Percentiles rank a stretch among this genome's conserved stretches.
phyloP scores from a whole-genome alignment of 2,329 filamentous ascomycete genomes.

The Exophiala sp. region DNA sequence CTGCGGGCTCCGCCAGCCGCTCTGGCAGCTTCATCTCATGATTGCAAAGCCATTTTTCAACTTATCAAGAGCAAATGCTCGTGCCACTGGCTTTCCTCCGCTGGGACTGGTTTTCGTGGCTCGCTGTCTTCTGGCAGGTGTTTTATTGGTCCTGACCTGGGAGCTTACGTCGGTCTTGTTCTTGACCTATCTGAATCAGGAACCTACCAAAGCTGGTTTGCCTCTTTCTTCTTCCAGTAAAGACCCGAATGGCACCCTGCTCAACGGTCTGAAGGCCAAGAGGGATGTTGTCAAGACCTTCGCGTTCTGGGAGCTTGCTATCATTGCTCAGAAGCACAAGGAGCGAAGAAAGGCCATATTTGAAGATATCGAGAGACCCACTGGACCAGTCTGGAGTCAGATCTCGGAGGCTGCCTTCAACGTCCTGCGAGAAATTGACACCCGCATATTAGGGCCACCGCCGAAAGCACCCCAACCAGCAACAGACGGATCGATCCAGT shows the following conservation, averaged over 20 bases:
- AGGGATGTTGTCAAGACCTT: slow-evolving; percentile 73
- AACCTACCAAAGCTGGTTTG: slow-evolving; percentile 75
- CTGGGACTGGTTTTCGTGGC: slow-evolving; percentile 38
- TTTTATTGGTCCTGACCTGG: slow-evolving; percentile 67
- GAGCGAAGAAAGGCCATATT: slow-evolving; percentile 76
- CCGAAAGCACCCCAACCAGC: slow-evolving; percentile 30
- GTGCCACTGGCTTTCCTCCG: slow-evolving; percentile 51
- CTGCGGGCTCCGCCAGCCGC: slow-evolving; percentile 53
- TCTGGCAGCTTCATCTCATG: slow-evolving; percentile 65
- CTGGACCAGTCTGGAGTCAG: slow-evolving; percentile 75
- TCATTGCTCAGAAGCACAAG: slow-evolving; percentile 69
- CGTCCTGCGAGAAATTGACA: slow-evolving; percentile 61
- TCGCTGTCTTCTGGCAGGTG: slow-evolving; percentile 57
- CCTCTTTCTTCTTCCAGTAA: slow-evolving; percentile 79
- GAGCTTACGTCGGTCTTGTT: slow-evolving; percentile 70
- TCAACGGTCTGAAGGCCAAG: slow-evolving; percentile 77
- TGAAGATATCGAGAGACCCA: slow-evolving; percentile 76
- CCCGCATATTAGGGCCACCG: slow-evolving; percentile 52
- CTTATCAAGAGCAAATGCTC: slow-evolving; percentile 63
- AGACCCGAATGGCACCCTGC: slow-evolving; percentile 82
- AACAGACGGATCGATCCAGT: slow-evolving; percentile 43
- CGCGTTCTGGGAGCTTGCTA: slow-evolving; percentile 82
- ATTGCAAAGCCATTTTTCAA: slow-evolving; percentile 69
- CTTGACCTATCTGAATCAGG: slow-evolving; percentile 69
- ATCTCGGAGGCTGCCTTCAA: slow-evolving; percentile 64